Conservation (phyloP, 164 flowering plant genomes). For the Protea cynaroides region DNA sequence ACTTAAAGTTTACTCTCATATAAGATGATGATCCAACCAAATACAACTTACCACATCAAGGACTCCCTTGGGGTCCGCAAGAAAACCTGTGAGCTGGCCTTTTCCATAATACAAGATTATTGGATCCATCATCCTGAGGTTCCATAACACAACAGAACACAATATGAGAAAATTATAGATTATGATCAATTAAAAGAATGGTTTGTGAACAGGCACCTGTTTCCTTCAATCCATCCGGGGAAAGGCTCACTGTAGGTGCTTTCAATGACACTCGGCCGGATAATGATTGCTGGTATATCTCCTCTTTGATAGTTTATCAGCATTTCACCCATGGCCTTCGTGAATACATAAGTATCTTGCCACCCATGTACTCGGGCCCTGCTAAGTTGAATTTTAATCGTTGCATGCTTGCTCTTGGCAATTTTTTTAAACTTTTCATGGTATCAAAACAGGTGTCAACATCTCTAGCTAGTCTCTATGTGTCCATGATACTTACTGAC, state of each 20-base stretch:
- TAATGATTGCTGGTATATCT: slow-evolving; percentile 68
- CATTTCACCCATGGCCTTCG: slow-evolving; percentile 99
- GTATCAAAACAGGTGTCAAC: too few relatives aligned
- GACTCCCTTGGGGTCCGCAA: slow-evolving; percentile 73
- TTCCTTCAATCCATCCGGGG: slow-evolving; percentile 99
- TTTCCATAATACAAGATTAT: too few relatives aligned
- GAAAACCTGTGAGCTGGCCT: too few relatives aligned
- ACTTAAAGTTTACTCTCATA: background rate
- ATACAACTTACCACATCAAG: slow-evolving; percentile 72
- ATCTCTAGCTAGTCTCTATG: too few relatives aligned
- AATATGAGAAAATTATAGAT: background rate
- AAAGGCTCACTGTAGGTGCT: slow-evolving; percentile 85
- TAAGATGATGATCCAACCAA: too few relatives aligned
- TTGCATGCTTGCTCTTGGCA: background rate
- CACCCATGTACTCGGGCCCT: slow-evolving; percentile 89
- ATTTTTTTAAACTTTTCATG: too few relatives aligned
- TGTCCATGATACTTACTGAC: too few relatives aligned
- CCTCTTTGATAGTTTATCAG: slow-evolving; percentile 69
- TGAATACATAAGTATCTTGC: slow-evolving; percentile 93
- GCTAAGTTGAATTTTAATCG: slow-evolving; percentile 4
- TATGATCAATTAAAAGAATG: too few relatives aligned
- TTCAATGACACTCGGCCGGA: slow-evolving; percentile 86
- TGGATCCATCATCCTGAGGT: too few relatives aligned
- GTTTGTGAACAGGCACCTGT: slow-evolving; percentile 32
- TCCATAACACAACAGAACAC: slow-evolving; percentile 30